Percentiles rank a stretch among this genome's conserved stretches.
phyloP scores from a whole-genome alignment of 495 filamentous ascomycete species.

The Neurospora sp. region DNA sequence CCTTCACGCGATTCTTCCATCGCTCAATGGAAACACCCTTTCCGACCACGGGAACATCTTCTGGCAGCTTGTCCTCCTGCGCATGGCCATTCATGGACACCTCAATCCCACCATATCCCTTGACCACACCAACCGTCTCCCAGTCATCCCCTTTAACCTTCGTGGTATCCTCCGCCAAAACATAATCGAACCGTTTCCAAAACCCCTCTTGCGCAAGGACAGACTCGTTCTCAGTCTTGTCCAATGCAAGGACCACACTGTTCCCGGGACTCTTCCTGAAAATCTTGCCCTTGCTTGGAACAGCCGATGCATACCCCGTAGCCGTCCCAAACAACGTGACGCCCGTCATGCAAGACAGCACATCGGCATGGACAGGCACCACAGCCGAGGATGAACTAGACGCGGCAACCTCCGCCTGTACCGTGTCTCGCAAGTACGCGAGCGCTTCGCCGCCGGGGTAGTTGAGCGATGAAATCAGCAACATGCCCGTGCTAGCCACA shows the following conservation, averaged over 20 bases:
- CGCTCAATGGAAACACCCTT: slow-evolving; percentile 20
- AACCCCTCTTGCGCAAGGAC: slow-evolving; percentile 53
- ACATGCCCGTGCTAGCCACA: slow-evolving; percentile 48
- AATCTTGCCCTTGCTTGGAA: neutral
- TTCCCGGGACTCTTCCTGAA: neutral
- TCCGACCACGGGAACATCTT: slow-evolving; percentile 19
- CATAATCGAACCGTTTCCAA: slow-evolving; percentile 78
- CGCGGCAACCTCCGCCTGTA: slow-evolving; percentile 26
- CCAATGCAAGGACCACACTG: slow-evolving; percentile 30
- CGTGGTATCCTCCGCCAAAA: slow-evolving; percentile 58
- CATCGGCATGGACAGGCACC: slow-evolving; percentile 64
- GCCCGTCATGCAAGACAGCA: slow-evolving; percentile 86
- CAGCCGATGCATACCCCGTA: slow-evolving; percentile 6
- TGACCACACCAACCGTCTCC: slow-evolving; percentile 57
- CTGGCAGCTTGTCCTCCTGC: slow-evolving; percentile 13
- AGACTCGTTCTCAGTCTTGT: slow-evolving; percentile 54
- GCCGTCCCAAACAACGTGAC: slow-evolving; percentile 68
- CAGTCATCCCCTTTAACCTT: slow-evolving; percentile 50
- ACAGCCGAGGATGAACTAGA: slow-evolving; percentile 14
- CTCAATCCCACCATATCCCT: slow-evolving; percentile 62
- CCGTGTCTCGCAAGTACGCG: slow-evolving; percentile 41
- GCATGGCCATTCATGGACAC: slow-evolving; percentile 41
- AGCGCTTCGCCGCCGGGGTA: slow-evolving; percentile 80
- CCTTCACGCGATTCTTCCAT: slow-evolving; percentile 21
- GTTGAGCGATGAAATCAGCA: slow-evolving; percentile 67